Percentiles rank a stretch among this genome's conserved stretches.
Conservation (phyloP, 345 rosid genomes). For the Viola odorata region DNA sequence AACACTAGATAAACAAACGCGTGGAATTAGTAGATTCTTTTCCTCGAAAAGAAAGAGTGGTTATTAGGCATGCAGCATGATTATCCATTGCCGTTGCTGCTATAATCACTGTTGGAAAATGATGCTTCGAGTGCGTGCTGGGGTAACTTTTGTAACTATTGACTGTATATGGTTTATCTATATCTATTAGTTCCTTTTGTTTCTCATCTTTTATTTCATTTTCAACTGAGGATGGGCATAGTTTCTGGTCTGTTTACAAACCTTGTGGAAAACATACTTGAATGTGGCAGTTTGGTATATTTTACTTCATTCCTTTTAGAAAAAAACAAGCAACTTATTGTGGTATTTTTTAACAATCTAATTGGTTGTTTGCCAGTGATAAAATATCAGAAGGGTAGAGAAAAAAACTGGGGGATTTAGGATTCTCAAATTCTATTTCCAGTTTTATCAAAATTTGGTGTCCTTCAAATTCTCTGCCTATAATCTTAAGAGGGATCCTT, state of each 20-base stretch:
- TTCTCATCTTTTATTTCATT: constrained; percentile 13
- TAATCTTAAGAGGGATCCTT: too few species aligned
- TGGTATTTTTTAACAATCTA: too few species aligned
- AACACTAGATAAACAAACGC: constrained; percentile 63
- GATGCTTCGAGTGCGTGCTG: constrained; percentile 8
- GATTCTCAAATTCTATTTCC: too few species aligned
- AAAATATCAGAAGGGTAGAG: too few species aligned
- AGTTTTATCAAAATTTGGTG: too few species aligned
- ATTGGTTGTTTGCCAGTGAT: too few species aligned
- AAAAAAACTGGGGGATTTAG: too few species aligned
- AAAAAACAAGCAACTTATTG: neutral
- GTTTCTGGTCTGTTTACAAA: constrained; percentile 14
- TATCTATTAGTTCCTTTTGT: constrained; percentile 13
- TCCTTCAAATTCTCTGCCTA: too few species aligned
- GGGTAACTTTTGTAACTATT: constrained; percentile 32
- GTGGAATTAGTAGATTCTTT: constrained; percentile 94
- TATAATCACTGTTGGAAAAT: constrained; percentile 2
- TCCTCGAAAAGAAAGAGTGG: constrained; percentile 70
- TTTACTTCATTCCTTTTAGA: neutral
- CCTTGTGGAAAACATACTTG: constrained; percentile 7
- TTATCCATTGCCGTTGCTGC: neutral
- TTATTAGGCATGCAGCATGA: constrained; percentile 20
- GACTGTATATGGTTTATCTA: constrained; percentile 30
- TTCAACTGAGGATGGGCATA: constrained; percentile 14
- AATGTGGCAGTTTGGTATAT: constrained; percentile 13